phyloP scores from a whole-genome alignment of 2,329 filamentous ascomycete species.

The Cytospora chrysosperma region DNA sequence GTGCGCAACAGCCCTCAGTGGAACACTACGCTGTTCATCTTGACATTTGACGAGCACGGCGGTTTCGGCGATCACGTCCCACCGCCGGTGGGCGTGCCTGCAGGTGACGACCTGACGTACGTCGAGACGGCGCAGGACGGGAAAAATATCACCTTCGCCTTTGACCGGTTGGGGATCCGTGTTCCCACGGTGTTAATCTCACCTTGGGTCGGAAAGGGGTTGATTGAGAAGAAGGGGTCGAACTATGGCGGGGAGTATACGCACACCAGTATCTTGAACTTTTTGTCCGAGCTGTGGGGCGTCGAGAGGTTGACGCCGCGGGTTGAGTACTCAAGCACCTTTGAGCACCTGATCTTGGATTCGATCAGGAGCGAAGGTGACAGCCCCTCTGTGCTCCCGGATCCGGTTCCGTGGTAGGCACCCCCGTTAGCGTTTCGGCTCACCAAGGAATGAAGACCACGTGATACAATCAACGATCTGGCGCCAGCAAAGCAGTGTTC shows the following conservation, averaged over 20 bases:
- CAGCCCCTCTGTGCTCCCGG: conserved; percentile 12
- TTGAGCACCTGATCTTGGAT: conserved; percentile 20
- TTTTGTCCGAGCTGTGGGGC: conserved; percentile 39
- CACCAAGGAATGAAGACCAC: background rate
- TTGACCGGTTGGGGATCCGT: conserved; percentile 42
- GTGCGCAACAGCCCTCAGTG: conserved; percentile 44
- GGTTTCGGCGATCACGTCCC: conserved; percentile 48
- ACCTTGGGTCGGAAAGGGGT: conserved; percentile 42
- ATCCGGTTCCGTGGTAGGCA: conserved; percentile 13
- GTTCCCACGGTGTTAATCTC: conserved; percentile 44
- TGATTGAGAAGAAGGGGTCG: conserved; percentile 38
- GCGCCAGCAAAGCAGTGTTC: too few species aligned
- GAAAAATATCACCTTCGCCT: conserved; percentile 37
- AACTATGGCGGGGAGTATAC: conserved; percentile 39
- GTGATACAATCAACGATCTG: background rate
- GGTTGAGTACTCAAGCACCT: conserved; percentile 21
- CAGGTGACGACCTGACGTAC: conserved; percentile 38
- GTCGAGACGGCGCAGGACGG: conserved; percentile 38
- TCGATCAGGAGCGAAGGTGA: conserved; percentile 10
- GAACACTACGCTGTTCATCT: conserved; percentile 46
- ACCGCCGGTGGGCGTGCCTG: conserved; percentile 39
- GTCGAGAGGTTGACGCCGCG: conserved; percentile 23
- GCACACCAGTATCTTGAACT: conserved; percentile 41
- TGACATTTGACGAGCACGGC: conserved; percentile 48
- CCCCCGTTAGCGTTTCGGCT: background rate